A percentile compares a stretch with the other conserved stretches of the same genome.
Conservation (phyloP, 495 filamentous ascomycete species). For the Xylaria acuta region DNA sequence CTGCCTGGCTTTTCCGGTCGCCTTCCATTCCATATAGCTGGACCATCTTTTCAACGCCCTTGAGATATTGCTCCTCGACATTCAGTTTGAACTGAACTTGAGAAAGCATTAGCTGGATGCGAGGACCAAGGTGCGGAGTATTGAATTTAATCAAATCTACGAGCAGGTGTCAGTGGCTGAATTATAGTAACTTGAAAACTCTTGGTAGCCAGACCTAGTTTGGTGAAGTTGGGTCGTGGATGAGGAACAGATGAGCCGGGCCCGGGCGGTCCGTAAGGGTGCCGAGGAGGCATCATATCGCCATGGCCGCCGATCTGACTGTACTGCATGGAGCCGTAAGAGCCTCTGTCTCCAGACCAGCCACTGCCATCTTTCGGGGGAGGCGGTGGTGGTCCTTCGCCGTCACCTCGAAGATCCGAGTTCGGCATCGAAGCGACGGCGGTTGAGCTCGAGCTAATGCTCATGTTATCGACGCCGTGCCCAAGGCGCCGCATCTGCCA, state of each 20-base stretch:
- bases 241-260: conserved; percentile 74
- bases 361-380: conserved; percentile 67
- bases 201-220: conserved; percentile 73
- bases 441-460: conserved; percentile 51
- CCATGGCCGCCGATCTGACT: conserved; percentile 57
- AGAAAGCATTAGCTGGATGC: conserved; percentile 98
- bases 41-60: conserved; percentile 99
- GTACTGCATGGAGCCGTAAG: conserved; percentile 52
- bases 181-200: not conserved
- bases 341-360: conserved; percentile 47
- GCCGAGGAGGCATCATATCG: conserved; percentile 81
- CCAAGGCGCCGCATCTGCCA: conserved; percentile 80
- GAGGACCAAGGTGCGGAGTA: conserved; percentile 90
- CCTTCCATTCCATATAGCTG: conserved; percentile 97
- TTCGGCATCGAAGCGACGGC: conserved; percentile 44
- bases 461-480: conserved; percentile 68
- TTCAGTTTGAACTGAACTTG: conserved; percentile 99
- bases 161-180: conserved; percentile 7
- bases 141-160: conserved; percentile 99
- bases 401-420: conserved; percentile 48
- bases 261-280: conserved; percentile 78
- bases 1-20: conserved; percentile 92
- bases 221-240: conserved; percentile 87
- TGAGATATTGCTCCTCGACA: conserved; percentile 99
- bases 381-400: conserved; percentile 58